Base-by-base conservation (phyloP, 768 basidiomycete species). In the Hypholoma sublateritium region DNA sequence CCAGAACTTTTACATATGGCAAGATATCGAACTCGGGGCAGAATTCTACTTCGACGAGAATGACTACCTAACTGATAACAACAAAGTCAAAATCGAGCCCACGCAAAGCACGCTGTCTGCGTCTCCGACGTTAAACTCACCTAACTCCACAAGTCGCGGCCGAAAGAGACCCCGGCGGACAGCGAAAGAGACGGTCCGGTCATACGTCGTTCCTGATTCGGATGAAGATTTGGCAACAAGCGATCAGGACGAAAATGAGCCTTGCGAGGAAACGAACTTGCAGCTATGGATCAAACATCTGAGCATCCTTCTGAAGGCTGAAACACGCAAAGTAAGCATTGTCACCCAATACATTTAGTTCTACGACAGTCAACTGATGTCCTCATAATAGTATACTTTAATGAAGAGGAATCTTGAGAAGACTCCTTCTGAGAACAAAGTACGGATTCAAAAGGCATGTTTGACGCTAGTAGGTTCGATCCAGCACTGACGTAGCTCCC, bases 221-320 rank as follows among this genome's bases (percentile, higher is more conserved):
- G 88, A 89, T 62, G 88, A 89, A 56, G 89, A 89, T 60, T 73
- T 69, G 8, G 82, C 82, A 6, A 74, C 56, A 17, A 56, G 57
- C 43, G 76, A 77, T 41, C 67, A 73, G 17, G 69, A 73, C 35
- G 74, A 72, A 63, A 75, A 73, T 65, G 67, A 65, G 24, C 69
- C 65, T 12, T 70, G 67, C 11, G 80, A 82, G 62, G 80, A 82
- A 62, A 77, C 76, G 52, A 71, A 77, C 60, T 69, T 81, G 48
- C 86, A 88, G 62, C 70, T 77, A 43, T 92, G 89, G 89, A 82
- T 91, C 64, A 82, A 82, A 64, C 82, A 89, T 61, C 69, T 92
- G 35, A 73, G 77, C 5, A 73, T 77, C 16, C 69, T 92, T 42
- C 71, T 83, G 19, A 86, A 84, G 66, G 78, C 80, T 32, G 89